A percentile compares a stretch with the other conserved stretches of the same genome.
phyloP scores from a whole-genome alignment of 2,329 filamentous ascomycete species.

The Paramyrothecium roridum region DNA sequence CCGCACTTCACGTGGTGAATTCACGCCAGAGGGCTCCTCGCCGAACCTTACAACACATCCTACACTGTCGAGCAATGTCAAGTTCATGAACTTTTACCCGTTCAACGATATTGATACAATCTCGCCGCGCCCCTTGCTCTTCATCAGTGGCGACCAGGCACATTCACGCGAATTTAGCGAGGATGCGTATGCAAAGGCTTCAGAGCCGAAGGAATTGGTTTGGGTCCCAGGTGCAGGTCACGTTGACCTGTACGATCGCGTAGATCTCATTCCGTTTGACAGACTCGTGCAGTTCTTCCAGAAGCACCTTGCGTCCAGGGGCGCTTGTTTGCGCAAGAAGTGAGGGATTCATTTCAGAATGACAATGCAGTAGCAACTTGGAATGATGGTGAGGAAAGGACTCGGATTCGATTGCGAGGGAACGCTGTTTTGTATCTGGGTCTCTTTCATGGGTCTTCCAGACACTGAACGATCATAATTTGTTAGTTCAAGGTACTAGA shows the following conservation, averaged over 20 bases:
- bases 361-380: too few relatives aligned
- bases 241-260: constrained; percentile 32
- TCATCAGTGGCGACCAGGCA: constrained; percentile 19
- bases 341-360: too few relatives aligned
- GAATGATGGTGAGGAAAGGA: too few relatives aligned
- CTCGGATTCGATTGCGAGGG: too few relatives aligned
- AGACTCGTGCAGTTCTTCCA: constrained; percentile 23
- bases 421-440: too few relatives aligned
- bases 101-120: constrained; percentile 24
- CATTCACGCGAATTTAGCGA: constrained; percentile 25
- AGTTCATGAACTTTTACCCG: constrained; percentile 27
- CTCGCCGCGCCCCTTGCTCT: constrained; percentile 23
- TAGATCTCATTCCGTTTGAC: constrained; percentile 28
- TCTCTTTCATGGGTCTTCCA: too few relatives aligned
- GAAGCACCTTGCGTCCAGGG: too few relatives aligned
- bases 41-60: constrained; percentile 24
- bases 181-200: constrained; percentile 18
- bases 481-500: too few relatives aligned
- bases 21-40: constrained; percentile 1
- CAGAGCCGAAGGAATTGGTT: constrained; percentile 31
- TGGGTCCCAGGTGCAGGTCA: constrained; percentile 28
- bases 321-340: too few relatives aligned
- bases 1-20: constrained; percentile 5
- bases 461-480: too few relatives aligned
- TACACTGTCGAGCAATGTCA: constrained; percentile 19